These are phyloP conservation scores for Tagetes patula DNA, from an alignment of 129 eudicot genomes.

Conservation along the genomic window DNA sequence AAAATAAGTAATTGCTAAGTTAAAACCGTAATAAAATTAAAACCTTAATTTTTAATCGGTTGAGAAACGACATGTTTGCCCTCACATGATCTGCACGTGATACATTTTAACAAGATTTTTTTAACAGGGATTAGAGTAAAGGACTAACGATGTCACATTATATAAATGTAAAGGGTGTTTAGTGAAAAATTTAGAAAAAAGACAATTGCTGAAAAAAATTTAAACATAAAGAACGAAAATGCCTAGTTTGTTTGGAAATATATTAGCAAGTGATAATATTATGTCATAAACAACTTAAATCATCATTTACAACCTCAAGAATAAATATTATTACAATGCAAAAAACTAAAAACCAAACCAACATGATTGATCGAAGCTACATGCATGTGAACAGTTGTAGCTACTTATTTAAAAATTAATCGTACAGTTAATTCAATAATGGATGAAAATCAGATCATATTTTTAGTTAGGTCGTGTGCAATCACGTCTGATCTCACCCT, in stretches of 20 bases:
- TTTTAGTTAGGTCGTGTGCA: slow-evolving; percentile 39
- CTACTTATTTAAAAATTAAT: slow-evolving; percentile 27
- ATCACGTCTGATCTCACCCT: slow-evolving; percentile 73
- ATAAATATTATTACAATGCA: neutral
- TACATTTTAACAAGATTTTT: too few relatives aligned
- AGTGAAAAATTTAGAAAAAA: too few relatives aligned
- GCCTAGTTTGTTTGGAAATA: neutral
- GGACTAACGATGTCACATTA: too few relatives aligned
- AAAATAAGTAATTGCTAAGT: too few relatives aligned
- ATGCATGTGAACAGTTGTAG: slow-evolving; percentile 23
- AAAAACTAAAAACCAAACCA: slow-evolving; percentile 21
- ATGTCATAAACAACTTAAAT: neutral
- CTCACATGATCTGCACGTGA: too few relatives aligned
- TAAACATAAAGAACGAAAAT: too few relatives aligned
- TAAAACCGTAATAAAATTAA: too few relatives aligned
- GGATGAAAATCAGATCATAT: neutral
- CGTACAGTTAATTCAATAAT: slow-evolving; percentile 9
- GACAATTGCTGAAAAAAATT: too few relatives aligned
- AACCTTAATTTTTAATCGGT: too few relatives aligned
- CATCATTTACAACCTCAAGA: neutral
- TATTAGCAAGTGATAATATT: neutral
- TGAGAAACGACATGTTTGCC: too few relatives aligned
- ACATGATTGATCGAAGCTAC: slow-evolving; percentile 24
- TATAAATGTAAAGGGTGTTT: too few relatives aligned
- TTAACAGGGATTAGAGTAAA: too few relatives aligned